A percentile compares a stretch with the other conserved stretches of the same genome.
These are phyloP conservation scores for Syzygium syzygioides DNA, from an alignment of 441 rosid genomes.

Conservation along the genomic window DNA sequence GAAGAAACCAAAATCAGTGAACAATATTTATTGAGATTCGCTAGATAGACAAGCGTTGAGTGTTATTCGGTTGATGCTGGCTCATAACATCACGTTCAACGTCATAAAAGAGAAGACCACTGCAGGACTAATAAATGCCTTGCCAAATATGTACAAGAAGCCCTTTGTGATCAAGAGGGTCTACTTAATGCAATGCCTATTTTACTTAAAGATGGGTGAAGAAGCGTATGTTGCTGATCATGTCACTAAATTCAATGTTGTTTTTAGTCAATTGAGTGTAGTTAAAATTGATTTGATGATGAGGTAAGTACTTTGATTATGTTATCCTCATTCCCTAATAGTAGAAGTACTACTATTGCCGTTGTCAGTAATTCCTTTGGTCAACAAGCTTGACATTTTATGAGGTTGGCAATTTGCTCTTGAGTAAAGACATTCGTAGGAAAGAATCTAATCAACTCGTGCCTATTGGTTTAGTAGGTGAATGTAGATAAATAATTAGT, in stretches of 20 bases:
- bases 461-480: too few species aligned
- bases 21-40: neutral
- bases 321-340: too few species aligned
- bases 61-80: neutral
- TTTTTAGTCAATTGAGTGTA: neutral
- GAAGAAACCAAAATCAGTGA: neutral
- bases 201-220: neutral
- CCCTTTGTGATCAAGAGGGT: neutral
- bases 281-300: neutral
- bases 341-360: too few species aligned
- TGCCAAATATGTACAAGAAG: neutral
- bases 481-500: too few species aligned
- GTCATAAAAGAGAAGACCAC: neutral
- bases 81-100: neutral
- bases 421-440: too few species aligned
- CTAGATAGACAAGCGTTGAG: neutral
- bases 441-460: too few species aligned
- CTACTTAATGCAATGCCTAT: neutral
- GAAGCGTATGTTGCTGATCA: neutral
- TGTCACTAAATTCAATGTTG: neutral
- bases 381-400: too few species aligned
- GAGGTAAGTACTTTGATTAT: neutral
- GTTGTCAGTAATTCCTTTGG: too few species aligned
- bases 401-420: too few species aligned
- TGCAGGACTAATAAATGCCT: neutral